Evolutionary conservation across 208 protist species (phyloP), one percentile per base, ranked within the genome.

Genomic region (Leptomonas seymouri): DNA sequence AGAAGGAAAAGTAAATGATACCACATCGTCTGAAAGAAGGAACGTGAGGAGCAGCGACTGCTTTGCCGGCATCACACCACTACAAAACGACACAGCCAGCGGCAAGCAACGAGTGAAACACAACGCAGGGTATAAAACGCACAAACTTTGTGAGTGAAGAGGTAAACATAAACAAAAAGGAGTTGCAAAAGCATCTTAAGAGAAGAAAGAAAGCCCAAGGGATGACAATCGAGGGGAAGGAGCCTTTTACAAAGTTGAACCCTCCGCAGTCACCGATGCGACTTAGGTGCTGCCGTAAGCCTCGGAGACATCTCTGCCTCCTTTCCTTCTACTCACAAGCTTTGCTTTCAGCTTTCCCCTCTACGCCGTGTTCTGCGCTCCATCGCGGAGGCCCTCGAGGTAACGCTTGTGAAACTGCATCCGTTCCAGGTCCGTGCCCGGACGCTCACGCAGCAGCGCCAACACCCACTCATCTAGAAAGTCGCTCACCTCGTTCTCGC

Each of bases 401-500:
- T 94, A 97, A 25, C 62, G 73, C 67, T 91, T 84, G 80, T 97
- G 93, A 59, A 97, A 97, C 18, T 83, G 72, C 55, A 97, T 76
- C 16, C 85, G 71, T 42, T 88, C 90, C 20, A 73, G 57, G 61
- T 93, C 87, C 18, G 81, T 81, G 18, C 51, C 66, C 0, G 89
- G 90, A 16, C 86, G 81, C 67, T 87, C 84, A 51, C 77, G 74
- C 23, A 97, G 78, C 60, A 97, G 76, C 46, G 90, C 90, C 45
- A 97, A 69, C 58, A 97, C 76, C 91, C 93, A 97, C 34, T 74
- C 76, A 74, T 97, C 90, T 27, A 97, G 51, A 71, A 97, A 96
- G 56, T 92, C 90, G 62, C 82, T 92, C 48, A 97, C 69, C 56
- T 82, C 77, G 30, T 82, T 81, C 39, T 86, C 81, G 16, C 80